Conservation (phyloP, 2,329 filamentous ascomycete genomes). For the Trichophaea hybrida region DNA sequence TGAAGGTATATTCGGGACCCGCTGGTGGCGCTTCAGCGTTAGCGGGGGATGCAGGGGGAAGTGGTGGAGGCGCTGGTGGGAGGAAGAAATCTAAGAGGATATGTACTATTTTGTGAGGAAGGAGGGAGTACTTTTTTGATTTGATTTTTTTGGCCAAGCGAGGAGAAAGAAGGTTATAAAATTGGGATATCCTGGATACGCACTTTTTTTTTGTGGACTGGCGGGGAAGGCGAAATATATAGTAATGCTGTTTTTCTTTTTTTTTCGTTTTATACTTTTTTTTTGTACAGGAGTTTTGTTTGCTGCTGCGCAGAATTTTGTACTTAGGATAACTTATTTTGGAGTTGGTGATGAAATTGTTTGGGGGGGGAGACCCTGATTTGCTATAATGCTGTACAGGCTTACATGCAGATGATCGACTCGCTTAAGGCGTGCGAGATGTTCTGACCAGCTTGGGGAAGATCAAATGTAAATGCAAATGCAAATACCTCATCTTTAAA, state of each 20-base stretch:
- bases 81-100: background rate
- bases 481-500: no score
- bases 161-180: background rate
- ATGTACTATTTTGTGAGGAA: constrained; percentile 1
- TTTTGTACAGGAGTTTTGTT: background rate
- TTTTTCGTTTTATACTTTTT: background rate
- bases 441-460: no score
- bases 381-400: no score
- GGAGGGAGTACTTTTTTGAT: background rate
- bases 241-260: background rate
- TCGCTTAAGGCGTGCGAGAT: no score
- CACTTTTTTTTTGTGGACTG: background rate
- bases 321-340: no score
- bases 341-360: no score
- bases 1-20: constrained; percentile 45
- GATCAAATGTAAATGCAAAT: no score
- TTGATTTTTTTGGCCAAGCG: background rate
- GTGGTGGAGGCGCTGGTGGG: background rate
- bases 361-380: no score
- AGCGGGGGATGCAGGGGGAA: background rate
- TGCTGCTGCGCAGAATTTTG: background rate
- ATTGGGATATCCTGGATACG: background rate
- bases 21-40: background rate
- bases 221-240: background rate
- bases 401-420: no score